Evolutionary conservation across 805 yeast genomes (phyloP).

Genomic region (Kuraishia borneana): DNA sequence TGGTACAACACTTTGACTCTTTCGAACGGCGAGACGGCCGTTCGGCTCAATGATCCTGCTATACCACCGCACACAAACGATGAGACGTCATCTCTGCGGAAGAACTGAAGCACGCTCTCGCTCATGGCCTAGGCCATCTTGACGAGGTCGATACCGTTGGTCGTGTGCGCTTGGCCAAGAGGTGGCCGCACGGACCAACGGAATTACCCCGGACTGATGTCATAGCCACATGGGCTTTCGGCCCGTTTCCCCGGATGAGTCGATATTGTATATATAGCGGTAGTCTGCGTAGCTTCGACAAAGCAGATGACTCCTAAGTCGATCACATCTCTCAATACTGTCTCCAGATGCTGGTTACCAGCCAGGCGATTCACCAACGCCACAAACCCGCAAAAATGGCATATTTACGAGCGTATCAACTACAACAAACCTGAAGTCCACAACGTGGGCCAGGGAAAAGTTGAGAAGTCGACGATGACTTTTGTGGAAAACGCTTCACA

Average conservation of each 20-base stretch:
- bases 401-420: not conserved
- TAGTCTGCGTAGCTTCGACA: too few relatives aligned
- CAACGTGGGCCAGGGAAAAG: constrained; percentile 17
- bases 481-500: constrained; percentile 13
- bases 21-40: constrained; percentile 92
- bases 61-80: constrained; percentile 65
- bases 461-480: constrained; percentile 16
- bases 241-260: too few relatives aligned
- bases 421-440: constrained; percentile 9
- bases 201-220: too few relatives aligned
- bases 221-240: too few relatives aligned
- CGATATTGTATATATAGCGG: too few relatives aligned
- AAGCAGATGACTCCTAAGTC: constrained; percentile 1
- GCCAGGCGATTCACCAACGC: constrained; percentile 1
- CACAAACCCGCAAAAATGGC: not conserved
- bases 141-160: too few relatives aligned
- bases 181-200: too few relatives aligned
- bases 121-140: too few relatives aligned
- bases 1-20: constrained; percentile 87
- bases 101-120: constrained; percentile 1
- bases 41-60: constrained; percentile 76
- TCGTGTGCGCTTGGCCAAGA: too few relatives aligned
- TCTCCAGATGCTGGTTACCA: constrained; percentile 4
- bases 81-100: constrained; percentile 41
- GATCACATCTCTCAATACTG: constrained; percentile 4